Evolutionary conservation across 768 basidiomycete species (phyloP), one percentile per base, ranked within the genome.

Genomic region (Phaeotremella fagi): DNA sequence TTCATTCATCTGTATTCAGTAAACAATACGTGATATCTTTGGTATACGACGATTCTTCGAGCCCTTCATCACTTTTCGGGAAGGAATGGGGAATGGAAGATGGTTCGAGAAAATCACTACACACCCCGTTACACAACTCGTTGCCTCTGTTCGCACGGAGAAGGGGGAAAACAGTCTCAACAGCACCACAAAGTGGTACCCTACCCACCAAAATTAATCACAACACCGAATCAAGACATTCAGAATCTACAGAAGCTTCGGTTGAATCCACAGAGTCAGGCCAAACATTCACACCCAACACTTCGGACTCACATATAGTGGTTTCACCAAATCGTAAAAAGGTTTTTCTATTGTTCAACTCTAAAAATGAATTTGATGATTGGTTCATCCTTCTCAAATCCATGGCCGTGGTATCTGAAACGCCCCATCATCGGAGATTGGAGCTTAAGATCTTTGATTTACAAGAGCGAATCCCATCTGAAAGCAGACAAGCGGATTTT

Each of bases 301-400:
- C n/a, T n/a, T n/a, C n/a, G n/a, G n/a, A n/a, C n/a, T n/a, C n/a
- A n/a, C n/a, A n/a, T n/a, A n/a, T n/a, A n/a, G n/a, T n/a, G n/a
- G n/a, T n/a, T n/a, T n/a, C n/a, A n/a, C n/a, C n/a, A n/a, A n/a
- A n/a, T n/a, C n/a, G n/a, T n/a, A n/a, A n/a, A n/a, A n/a, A n/a
- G n/a, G n/a, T n/a, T n/a, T n/a, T n/a, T n/a, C n/a, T n/a, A n/a
- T n/a, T n/a, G n/a, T n/a, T n/a, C n/a, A n/a, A n/a, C n/a, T n/a
- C n/a, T n/a, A n/a, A n/a, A n/a, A n/a, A n/a, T n/a, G n/a, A 45
- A 16, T 12, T 25, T 6, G 45, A 45, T 14, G 54, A 60, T 29
- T 60, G 59, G 59, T 49, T 37, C 28, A 28, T 33, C 33, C 36
- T 55, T 23, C 44, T 60, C 3, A 36, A 48, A 7, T 55, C 54